Evolutionary conservation across 495 filamentous ascomycete species (phyloP).

Genomic region (Aspergillus avenaceus): DNA sequence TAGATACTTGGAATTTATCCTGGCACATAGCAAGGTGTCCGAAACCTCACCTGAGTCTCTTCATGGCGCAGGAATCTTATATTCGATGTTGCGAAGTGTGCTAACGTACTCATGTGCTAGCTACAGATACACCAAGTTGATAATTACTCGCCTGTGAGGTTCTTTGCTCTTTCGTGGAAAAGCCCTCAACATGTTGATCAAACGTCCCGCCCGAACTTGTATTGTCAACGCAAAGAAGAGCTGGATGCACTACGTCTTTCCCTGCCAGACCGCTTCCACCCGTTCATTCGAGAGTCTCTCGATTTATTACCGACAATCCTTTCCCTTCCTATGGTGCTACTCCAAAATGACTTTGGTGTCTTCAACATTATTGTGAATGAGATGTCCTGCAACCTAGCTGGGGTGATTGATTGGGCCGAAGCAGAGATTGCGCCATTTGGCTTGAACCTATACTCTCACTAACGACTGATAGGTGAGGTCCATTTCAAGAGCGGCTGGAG

Average conservation of each 20-base stretch:
- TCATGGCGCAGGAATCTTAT: conserved; percentile 28
- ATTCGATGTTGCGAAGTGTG: conserved; percentile 24
- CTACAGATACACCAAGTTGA: conserved; percentile 1
- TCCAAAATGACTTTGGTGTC: conserved; percentile 32
- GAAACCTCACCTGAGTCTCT: conserved; percentile 28
- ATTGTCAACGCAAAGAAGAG: conserved; percentile 22
- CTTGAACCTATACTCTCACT: conserved; percentile 32
- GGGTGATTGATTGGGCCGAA: conserved; percentile 42
- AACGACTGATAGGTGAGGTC: conserved; percentile 28
- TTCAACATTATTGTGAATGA: conserved; percentile 38
- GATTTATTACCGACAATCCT: conserved; percentile 25
- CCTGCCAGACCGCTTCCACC: conserved; percentile 32
- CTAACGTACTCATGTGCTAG: background rate
- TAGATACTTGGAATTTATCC: conserved; percentile 31
- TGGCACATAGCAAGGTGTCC: conserved; percentile 21
- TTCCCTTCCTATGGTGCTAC: conserved; percentile 37
- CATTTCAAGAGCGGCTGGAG: conserved; percentile 34
- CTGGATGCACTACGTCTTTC: conserved; percentile 22
- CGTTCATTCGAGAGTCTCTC: conserved; percentile 26
- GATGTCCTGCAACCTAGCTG: conserved; percentile 27
- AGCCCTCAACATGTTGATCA: conserved; percentile 21
- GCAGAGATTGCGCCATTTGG: conserved; percentile 36
- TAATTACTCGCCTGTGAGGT: conserved; percentile 17
- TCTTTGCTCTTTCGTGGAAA: conserved; percentile 35
- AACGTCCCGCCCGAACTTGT: conserved; percentile 19